Evolutionary conservation across 163 green algal species (phyloP).

Genomic region (Chlorella variabilis): DNA sequence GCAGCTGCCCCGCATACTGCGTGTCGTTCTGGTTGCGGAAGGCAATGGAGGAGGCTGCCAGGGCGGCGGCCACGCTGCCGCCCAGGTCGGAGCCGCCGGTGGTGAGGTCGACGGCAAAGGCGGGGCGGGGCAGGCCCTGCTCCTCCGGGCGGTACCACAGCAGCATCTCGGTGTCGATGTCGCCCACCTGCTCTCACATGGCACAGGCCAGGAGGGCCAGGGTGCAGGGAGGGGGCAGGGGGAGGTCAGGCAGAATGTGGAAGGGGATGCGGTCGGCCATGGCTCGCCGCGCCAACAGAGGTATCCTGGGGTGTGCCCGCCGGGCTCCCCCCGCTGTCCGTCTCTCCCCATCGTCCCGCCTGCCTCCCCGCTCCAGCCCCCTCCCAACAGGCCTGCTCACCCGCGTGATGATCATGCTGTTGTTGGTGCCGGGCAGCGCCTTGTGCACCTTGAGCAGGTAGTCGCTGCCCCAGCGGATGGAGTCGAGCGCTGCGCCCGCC

Average conservation of each 20-base stretch:
- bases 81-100: conserved; percentile 62
- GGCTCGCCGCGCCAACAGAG: too few species aligned
- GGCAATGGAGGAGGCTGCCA: conserved; percentile 56
- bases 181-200: conserved; percentile 56
- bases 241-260: not conserved
- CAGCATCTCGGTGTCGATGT: conserved; percentile 53
- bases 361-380: not conserved
- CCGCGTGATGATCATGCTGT: conserved; percentile 35
- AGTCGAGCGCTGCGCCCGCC: conserved; percentile 56
- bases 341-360: too few species aligned
- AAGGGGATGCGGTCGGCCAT: not conserved
- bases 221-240: not conserved
- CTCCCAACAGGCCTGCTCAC: too few species aligned
- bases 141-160: conserved; percentile 66
- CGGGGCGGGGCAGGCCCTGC: conserved; percentile 42
- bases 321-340: too few species aligned
- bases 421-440: conserved; percentile 8
- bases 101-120: conserved; percentile 54
- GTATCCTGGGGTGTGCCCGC: too few species aligned
- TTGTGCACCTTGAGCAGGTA: conserved; percentile 73
- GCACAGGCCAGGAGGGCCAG: too few species aligned
- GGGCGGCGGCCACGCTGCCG: conserved; percentile 56
- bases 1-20: conserved; percentile 55
- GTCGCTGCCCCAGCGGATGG: conserved; percentile 70
- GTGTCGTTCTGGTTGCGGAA: conserved; percentile 51